A percentile compares a stretch with the other conserved stretches of the same genome.
These are phyloP conservation scores for Hypoxylon sp. DNA, from an alignment of 2,329 filamentous ascomycete species.

Conservation along the genomic window DNA sequence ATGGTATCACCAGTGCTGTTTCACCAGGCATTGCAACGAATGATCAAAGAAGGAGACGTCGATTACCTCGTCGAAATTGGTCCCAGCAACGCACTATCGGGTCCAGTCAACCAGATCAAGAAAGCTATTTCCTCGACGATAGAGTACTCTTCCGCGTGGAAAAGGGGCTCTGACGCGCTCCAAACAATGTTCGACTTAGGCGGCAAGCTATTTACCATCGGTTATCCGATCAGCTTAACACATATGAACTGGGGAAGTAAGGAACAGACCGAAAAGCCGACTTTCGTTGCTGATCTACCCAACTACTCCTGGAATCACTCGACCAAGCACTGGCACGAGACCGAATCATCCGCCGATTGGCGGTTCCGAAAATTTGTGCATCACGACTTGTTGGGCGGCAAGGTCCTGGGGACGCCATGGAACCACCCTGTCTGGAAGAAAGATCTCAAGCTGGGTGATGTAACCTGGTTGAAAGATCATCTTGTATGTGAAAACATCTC, in stretches of 20 bases:
- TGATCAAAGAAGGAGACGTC: constrained; percentile 11
- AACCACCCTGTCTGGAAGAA: constrained; percentile 20
- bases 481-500: constrained; percentile 44
- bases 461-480: constrained; percentile 59
- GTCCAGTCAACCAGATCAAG: constrained; percentile 38
- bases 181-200: constrained; percentile 25
- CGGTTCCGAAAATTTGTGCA: constrained; percentile 13
- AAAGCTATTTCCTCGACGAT: constrained; percentile 5
- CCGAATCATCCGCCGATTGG: constrained; percentile 25
- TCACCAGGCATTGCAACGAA: constrained; percentile 22
- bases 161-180: constrained; percentile 18
- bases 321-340: constrained; percentile 30
- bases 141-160: constrained; percentile 27
- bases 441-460: constrained; percentile 8
- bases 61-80: constrained; percentile 42
- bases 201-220: constrained; percentile 32
- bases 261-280: constrained; percentile 1
- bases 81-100: constrained; percentile 29
- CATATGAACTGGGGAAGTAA: constrained; percentile 25
- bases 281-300: constrained; percentile 33
- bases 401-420: constrained; percentile 16
- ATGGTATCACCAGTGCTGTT: constrained; percentile 44
- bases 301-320: constrained; percentile 39
- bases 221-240: constrained; percentile 14
- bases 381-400: constrained; percentile 30